Base-by-base conservation (phyloP, 2,329 filamentous ascomycete genomes). In the Pezicula rhizophila region DNA sequence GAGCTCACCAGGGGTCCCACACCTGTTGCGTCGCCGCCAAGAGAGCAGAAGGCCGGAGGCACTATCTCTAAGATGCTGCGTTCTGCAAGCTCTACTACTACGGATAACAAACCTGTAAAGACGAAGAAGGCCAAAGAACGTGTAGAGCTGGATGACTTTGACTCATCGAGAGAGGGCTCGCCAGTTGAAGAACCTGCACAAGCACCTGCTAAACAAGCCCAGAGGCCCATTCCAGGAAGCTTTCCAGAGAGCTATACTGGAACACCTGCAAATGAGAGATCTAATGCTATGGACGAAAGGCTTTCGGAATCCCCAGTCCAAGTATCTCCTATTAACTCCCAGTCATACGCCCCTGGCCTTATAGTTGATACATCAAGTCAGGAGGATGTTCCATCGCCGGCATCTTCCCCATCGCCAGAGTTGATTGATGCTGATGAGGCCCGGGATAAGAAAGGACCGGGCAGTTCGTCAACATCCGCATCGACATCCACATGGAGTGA, bases 401-500 rank as follows among this genome's bases (percentile, higher is more conserved):
- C 77, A 25, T 84, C 80, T 3, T 83, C 84, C 17, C 79, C 82
- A 4, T 85, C 82, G 8, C 79, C 81, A 2, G 82, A 85, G 55
- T 69, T 80, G 7, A 68, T 76, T 20, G 76, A 77, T 41, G 68
- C 67, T 10, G 73, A 73, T 25, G 73, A 74, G 39, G 51, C 50
- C 11, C 53, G 46, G 8, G 60, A 62, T 20, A 62, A 64, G 50
- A 60, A 60, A 33, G 53, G 52, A 8, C 28, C 70, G 70, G 61
- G 74, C 15, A 76, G 78, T 33, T 77, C 79, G 18, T 76, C 74
- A 4, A 76, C 79, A 25, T 76, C 78, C 20, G 73, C 77, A 14
- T 73, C 74, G 14, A 76, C 78, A 17, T 77, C 84, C 23, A 80
- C 82, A 0, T 99, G 93, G 93, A 92, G 89, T 53, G 92, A 97